Evolutionary conservation across 441 rosid species (phyloP).

Genomic region (Erodium texanum): DNA sequence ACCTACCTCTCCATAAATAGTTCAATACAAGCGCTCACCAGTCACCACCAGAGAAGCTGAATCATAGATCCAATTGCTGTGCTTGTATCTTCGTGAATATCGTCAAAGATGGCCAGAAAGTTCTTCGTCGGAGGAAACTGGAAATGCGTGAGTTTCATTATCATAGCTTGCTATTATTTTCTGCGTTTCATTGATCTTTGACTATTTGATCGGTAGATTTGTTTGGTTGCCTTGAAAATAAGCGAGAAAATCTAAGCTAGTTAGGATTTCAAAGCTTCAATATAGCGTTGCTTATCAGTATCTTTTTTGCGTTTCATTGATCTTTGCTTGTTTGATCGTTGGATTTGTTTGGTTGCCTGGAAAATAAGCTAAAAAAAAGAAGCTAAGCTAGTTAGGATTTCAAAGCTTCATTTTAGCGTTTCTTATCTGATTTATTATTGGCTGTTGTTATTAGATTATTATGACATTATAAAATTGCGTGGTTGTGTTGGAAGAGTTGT

Average conservation of each 20-base stretch:
- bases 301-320: no score
- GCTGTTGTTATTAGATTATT: neutral
- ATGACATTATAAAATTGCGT: neutral
- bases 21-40: neutral
- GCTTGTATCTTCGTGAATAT: neutral
- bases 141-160: neutral
- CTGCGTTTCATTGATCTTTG: neutral
- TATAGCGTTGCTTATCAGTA: neutral
- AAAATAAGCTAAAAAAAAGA: neutral
- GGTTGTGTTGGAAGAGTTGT: neutral
- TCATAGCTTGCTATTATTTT: neutral
- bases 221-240: neutral
- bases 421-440: neutral
- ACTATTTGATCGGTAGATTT: neutral
- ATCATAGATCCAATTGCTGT: neutral
- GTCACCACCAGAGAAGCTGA: neutral
- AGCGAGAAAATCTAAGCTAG: neutral
- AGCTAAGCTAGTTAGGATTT: neutral
- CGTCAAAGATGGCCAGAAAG: neutral
- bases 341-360: neutral
- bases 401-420: neutral
- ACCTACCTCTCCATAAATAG: neutral
- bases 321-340: neutral
- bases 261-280: neutral
- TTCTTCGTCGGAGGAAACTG: conserved; percentile 3